phyloP scores from a whole-genome alignment of 768 basidiomycete species.

The Pleurotus giganteus region DNA sequence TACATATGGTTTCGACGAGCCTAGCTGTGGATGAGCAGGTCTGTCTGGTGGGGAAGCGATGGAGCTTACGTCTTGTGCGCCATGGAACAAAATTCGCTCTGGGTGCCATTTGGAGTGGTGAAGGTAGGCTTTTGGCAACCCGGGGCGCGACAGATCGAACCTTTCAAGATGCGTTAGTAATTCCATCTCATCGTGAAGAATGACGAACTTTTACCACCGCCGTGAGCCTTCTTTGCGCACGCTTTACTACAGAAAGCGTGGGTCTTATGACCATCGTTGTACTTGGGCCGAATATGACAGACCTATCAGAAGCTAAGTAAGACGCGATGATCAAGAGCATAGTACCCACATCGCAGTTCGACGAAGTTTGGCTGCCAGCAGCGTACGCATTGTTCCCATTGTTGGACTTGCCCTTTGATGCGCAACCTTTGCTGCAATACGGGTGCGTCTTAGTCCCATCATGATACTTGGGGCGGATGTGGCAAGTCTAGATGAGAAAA shows the following conservation, averaged over 20 bases:
- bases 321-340: background rate
- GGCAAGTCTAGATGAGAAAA: constrained; percentile 46
- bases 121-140: constrained; percentile 47
- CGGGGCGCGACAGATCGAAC: constrained; percentile 45
- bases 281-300: constrained; percentile 60
- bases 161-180: constrained; percentile 20
- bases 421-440: constrained; percentile 60
- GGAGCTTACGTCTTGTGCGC: constrained; percentile 48
- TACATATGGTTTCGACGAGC: constrained; percentile 48
- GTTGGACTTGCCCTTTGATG: constrained; percentile 38
- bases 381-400: constrained; percentile 13
- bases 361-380: constrained; percentile 14
- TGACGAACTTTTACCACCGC: constrained; percentile 7
- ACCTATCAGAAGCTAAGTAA: constrained; percentile 32
- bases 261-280: constrained; percentile 52
- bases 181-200: background rate
- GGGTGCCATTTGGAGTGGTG: constrained; percentile 34
- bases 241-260: constrained; percentile 66
- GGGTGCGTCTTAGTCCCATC: constrained; percentile 56
- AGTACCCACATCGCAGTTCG: background rate
- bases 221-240: constrained; percentile 48
- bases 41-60: background rate
- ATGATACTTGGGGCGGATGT: constrained; percentile 51
- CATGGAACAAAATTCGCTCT: constrained; percentile 47
- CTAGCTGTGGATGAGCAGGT: constrained; percentile 19